Percentiles rank a stretch among this genome's conserved stretches.
phyloP scores from a whole-genome alignment of 2,329 filamentous ascomycete genomes.

The Phaeosphaeriaceae sp. region DNA sequence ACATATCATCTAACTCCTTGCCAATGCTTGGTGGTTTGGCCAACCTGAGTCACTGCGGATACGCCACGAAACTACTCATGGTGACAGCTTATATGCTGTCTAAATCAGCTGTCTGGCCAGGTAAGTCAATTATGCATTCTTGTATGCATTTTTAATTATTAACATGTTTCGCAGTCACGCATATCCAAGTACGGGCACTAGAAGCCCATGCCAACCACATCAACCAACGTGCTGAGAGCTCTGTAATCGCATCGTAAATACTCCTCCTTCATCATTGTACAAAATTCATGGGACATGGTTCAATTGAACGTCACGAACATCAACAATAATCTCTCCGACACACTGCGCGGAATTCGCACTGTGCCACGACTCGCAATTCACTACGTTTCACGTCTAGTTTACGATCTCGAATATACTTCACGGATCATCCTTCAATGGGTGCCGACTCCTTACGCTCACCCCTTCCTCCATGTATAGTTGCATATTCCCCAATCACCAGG shows the following conservation, averaged over 20 bases:
- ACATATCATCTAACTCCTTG: conserved; percentile 55
- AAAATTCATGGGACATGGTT: neutral
- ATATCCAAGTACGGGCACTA: conserved; percentile 70
- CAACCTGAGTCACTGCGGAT: conserved; percentile 69
- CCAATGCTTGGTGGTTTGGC: conserved; percentile 61
- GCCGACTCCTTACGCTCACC: too few relatives aligned
- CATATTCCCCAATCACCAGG: too few relatives aligned
- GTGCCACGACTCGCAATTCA: too few relatives aligned
- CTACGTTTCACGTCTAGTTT: neutral
- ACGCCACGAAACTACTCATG: conserved; percentile 82
- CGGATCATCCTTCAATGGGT: too few relatives aligned
- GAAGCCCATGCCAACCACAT: conserved; percentile 69
- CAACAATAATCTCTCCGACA: neutral
- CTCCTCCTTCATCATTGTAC: neutral
- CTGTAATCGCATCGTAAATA: conserved; percentile 42
- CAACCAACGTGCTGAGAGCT: conserved; percentile 64
- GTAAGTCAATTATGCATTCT: conserved; percentile 58
- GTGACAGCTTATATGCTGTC: conserved; percentile 87
- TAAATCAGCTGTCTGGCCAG: conserved; percentile 90
- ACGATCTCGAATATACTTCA: too few relatives aligned
- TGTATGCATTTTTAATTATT: conserved; percentile 19
- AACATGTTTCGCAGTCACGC: conserved; percentile 61
- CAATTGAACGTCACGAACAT: neutral
- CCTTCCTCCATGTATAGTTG: too few relatives aligned
- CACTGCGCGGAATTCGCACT: too few relatives aligned